Conservation (phyloP, 2,329 filamentous ascomycete species). For the Fusarium pininemorale region DNA sequence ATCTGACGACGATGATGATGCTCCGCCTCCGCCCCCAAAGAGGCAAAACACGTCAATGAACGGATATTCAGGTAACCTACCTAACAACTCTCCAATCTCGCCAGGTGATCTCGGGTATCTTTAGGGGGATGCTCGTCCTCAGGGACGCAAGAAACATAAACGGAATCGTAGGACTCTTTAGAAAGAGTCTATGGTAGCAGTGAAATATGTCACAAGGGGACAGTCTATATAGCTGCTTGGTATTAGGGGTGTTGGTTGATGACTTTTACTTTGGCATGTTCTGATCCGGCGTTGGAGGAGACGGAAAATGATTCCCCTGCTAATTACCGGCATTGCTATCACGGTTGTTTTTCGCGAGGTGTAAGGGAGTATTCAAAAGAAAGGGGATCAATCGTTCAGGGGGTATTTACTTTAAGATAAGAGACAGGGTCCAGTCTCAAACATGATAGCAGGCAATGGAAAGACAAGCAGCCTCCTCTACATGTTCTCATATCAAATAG, state of each 20-base stretch:
- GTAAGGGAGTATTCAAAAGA: slow-evolving; percentile 22
- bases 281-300: slow-evolving; percentile 41
- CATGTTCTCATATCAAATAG: background rate
- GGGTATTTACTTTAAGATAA: background rate
- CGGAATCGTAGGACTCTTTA: slow-evolving; percentile 31
- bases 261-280: slow-evolving; percentile 34
- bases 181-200: background rate
- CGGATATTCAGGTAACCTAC: slow-evolving; percentile 32
- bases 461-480: background rate
- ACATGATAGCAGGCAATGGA: background rate
- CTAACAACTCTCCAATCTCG: slow-evolving; percentile 38
- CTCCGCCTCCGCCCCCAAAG: slow-evolving; percentile 58
- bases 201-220: background rate
- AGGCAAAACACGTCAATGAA: slow-evolving; percentile 51
- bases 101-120: slow-evolving; percentile 27
- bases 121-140: slow-evolving; percentile 32
- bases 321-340: slow-evolving; percentile 24
- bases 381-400: background rate
- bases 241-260: slow-evolving; percentile 34
- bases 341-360: slow-evolving; percentile 37
- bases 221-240: slow-evolving; percentile 8
- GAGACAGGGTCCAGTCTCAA: background rate
- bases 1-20: slow-evolving; percentile 60
- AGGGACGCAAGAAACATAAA: slow-evolving; percentile 17
- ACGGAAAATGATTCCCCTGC: slow-evolving; percentile 45